Base-by-base conservation (phyloP, 108 stramenopile species). In the Heterococcus sp. region DNA sequence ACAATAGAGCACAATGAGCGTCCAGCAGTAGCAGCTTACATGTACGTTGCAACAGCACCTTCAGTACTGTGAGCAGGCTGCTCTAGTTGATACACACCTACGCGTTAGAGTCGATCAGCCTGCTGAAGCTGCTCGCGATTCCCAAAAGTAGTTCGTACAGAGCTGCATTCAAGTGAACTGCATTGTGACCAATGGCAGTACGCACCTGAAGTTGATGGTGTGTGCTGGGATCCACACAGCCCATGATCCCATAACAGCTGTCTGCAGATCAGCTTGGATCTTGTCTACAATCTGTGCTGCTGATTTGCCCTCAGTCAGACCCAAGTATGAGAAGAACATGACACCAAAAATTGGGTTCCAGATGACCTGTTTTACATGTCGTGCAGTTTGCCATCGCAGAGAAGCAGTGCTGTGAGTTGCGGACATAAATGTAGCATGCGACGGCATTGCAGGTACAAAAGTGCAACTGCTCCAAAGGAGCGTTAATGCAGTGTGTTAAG, bases 321-420 rank as follows among this genome's bases (percentile, higher is more conserved):
- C 95, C 76, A 97, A 93, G 91, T 96, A 96, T 82, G 93, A 92
- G 92, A 97, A 97, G 92, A 97, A 97, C 67, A 95, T 93, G 66
- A 91, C 87, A 91, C 95, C 94, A 90, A 97, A 97, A 82, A 95
- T 89, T 31, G 96, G 96, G 88, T 94, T 95, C 95, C 95, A 97
- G 80, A 94, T 74, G 70, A 92, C 86, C 83, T n/a, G n/a, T n/a
- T n/a, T n/a, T 95, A 93, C 28, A 29, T n/a, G n/a, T n/a, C n/a
- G n/a, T n/a, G n/a, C n/a, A n/a, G n/a, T n/a, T n/a, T n/a, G n/a
- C n/a, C n/a, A n/a, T n/a, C n/a, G n/a, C n/a, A n/a, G n/a, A n/a
- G n/a, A n/a, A n/a, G n/a, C n/a, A n/a, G n/a, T n/a, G n/a, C n/a
- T n/a, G n/a, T n/a, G n/a, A n/a, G n/a, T n/a, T n/a, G n/a, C n/a